Conservation (phyloP, 306 rosid genomes). For the Malus asiatica region DNA sequence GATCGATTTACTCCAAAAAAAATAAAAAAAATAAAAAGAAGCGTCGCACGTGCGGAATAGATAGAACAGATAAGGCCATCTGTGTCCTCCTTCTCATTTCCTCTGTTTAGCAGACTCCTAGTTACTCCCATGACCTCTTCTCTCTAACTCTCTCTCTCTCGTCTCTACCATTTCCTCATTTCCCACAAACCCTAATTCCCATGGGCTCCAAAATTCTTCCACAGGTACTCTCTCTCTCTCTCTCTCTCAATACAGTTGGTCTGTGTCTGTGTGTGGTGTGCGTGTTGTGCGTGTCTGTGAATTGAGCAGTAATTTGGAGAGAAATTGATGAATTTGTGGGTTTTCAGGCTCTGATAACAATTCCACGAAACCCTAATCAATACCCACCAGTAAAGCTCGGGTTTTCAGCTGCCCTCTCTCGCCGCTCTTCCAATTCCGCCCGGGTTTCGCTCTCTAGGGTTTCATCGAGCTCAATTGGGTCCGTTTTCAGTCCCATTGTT, state of each 20-base stretch:
- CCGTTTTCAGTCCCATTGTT: constrained; percentile 34
- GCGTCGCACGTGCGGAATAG: neutral
- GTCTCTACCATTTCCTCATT: neutral
- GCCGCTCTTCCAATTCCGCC: constrained; percentile 23
- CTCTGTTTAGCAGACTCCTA: neutral
- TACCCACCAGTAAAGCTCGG: constrained; percentile 29
- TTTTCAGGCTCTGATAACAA: constrained; percentile 38
- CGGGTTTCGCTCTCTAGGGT: constrained; percentile 28
- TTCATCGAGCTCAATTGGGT: constrained; percentile 36
- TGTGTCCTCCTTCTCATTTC: neutral
- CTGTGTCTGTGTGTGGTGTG: too few species aligned
- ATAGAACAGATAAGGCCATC: constrained; percentile 23
- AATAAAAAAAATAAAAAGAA: too few species aligned
- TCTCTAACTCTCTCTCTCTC: constrained; percentile 14
- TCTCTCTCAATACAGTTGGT: neutral
- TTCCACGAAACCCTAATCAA: constrained; percentile 40
- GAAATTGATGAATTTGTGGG: neutral
- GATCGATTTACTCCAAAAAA: too few species aligned
- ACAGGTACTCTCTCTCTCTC: constrained; percentile 39
- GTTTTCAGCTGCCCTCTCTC: constrained; percentile 24
- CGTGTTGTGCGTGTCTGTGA: neutral
- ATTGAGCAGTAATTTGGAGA: neutral
- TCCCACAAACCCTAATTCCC: constrained; percentile 11
- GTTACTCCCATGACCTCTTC: constrained; percentile 18
- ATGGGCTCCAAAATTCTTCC: constrained; percentile 71